Evolutionary conservation across 1,284 basidiomycete species (phyloP).

Genomic region (Sutorius eximius): DNA sequence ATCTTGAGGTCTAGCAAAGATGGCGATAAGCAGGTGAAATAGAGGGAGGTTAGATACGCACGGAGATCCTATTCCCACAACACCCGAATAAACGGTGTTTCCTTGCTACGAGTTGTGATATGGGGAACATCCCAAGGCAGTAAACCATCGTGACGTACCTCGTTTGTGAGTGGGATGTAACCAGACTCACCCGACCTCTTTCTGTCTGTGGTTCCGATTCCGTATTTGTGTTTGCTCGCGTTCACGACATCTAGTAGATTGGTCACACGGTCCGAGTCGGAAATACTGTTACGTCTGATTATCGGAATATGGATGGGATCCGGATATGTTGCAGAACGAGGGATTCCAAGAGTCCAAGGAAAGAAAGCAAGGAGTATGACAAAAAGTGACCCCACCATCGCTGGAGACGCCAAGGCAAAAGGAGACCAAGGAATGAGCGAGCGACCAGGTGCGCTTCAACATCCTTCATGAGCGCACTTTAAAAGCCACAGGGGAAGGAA

Average conservation of each 20-base stretch:
- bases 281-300: slow-evolving; percentile 9
- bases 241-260: slow-evolving; percentile 19
- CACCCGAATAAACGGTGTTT: slow-evolving; percentile 46
- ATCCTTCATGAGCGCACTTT: neutral
- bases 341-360: slow-evolving; percentile 8
- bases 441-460: neutral
- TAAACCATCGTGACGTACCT: slow-evolving; percentile 23
- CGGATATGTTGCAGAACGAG: neutral
- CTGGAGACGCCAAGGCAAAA: neutral
- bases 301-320: slow-evolving; percentile 29
- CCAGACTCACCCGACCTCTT: slow-evolving; percentile 10
- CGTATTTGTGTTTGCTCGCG: slow-evolving; percentile 23
- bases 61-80: slow-evolving; percentile 50
- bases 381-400: slow-evolving; percentile 7
- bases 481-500: no score
- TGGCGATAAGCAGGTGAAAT: neutral
- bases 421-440: neutral
- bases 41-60: slow-evolving; percentile 32
- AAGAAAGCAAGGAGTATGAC: slow-evolving; percentile 11
- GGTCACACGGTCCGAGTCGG: slow-evolving; percentile 6
- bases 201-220: neutral
- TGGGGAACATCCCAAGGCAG: no score
- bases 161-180: slow-evolving; percentile 34
- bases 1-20: slow-evolving; percentile 28
- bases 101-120: slow-evolving; percentile 9